Conservation (phyloP, 2,329 filamentous ascomycete genomes). For the Tolypocladium tundrense region DNA sequence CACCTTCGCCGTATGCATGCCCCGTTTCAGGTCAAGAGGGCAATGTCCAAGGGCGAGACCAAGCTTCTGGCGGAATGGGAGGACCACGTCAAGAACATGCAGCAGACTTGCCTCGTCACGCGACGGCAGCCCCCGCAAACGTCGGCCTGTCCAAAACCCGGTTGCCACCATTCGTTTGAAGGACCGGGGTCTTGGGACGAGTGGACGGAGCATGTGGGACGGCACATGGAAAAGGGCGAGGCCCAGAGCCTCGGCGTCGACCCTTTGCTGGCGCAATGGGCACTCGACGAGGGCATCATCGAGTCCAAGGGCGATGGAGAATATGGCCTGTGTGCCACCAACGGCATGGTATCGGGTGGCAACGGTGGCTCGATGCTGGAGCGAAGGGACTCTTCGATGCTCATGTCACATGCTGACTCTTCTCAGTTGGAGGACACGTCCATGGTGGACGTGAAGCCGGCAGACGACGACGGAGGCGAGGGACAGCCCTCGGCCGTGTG, state of each 20-base stretch:
- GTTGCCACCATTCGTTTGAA: conserved; percentile 62
- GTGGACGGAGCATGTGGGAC: conserved; percentile 84
- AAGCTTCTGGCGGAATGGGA: conserved; percentile 55
- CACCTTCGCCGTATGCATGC: conserved; percentile 92
- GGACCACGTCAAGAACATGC: conserved; percentile 57
- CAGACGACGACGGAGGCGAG: conserved; percentile 15
- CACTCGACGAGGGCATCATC: conserved; percentile 53
- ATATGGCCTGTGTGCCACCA: conserved; percentile 36
- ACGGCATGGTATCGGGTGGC: conserved; percentile 12
- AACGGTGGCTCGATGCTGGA: conserved; percentile 7
- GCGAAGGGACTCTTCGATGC: conserved; percentile 15
- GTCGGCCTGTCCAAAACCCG: conserved; percentile 60
- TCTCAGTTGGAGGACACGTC: conserved; percentile 12
- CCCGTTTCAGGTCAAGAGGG: conserved; percentile 52
- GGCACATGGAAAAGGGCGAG: conserved; percentile 73
- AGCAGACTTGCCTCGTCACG: conserved; percentile 61
- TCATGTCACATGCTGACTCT: conserved; percentile 7
- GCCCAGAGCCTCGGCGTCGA: conserved; percentile 48
- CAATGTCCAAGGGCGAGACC: conserved; percentile 45
- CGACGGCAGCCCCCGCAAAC: conserved; percentile 59
- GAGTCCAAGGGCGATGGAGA: conserved; percentile 44
- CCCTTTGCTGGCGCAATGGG: conserved; percentile 48
- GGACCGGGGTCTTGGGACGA: conserved; percentile 74
- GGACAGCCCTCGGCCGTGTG: background rate
- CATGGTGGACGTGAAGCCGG: conserved; percentile 12